A percentile compares a stretch with the other conserved stretches of the same genome.
Evolutionary conservation across 371 early-diverging fungal genomes (phyloP).

Genomic region (Rhizopus arrhizus): DNA sequence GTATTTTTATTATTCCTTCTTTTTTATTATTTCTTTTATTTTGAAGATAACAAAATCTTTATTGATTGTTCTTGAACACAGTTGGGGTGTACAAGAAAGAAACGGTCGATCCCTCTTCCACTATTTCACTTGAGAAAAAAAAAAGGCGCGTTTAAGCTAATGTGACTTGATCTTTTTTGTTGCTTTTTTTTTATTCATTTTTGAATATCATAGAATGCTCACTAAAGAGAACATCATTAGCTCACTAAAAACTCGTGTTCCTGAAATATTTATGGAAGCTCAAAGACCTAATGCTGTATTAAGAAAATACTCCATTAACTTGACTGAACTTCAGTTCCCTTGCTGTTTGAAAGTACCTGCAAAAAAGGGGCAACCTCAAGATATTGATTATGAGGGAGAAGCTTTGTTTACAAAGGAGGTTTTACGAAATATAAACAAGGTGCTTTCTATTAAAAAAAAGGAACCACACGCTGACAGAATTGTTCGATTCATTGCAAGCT

Average conservation of each 20-base stretch:
- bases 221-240: conserved; percentile 27
- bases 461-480: conserved; percentile 75
- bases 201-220: not conserved
- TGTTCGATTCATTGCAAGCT: conserved; percentile 74
- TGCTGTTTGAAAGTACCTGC: conserved; percentile 53
- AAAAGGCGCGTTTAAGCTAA: too few relatives aligned
- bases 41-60: too few relatives aligned
- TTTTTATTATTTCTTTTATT: too few relatives aligned
- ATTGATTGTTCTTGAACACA: too few relatives aligned
- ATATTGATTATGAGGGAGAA: conserved; percentile 60
- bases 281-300: conserved; percentile 70
- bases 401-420: conserved; percentile 66
- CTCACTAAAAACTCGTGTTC: conserved; percentile 51
- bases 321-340: conserved; percentile 76
- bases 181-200: not conserved
- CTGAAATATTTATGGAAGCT: conserved; percentile 76
- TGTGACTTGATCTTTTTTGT: not conserved
- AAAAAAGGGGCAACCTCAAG: conserved; percentile 42
- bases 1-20: too few relatives aligned
- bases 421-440: conserved; percentile 72
- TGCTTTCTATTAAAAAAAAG: conserved; percentile 72
- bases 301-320: conserved; percentile 70
- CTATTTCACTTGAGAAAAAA: not conserved
- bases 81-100: too few relatives aligned
- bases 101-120: too few relatives aligned